phyloP scores from a whole-genome alignment of 495 filamentous ascomycete species.

The Daldinia caldariorum region DNA sequence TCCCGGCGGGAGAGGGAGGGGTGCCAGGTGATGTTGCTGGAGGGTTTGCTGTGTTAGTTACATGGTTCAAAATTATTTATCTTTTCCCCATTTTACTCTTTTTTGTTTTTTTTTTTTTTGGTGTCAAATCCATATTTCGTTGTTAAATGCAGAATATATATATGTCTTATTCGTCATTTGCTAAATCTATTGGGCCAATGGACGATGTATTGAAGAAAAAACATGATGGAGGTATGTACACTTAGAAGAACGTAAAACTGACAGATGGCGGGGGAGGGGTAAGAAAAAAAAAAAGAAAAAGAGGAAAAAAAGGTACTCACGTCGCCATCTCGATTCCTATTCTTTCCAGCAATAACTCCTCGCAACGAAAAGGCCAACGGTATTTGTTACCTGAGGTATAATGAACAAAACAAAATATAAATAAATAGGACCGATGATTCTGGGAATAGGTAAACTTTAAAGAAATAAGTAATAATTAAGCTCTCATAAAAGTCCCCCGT shows the following conservation, averaged over 20 bases:
- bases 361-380: neutral
- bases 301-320: constrained; percentile 19
- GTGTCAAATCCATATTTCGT: no score
- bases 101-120: neutral
- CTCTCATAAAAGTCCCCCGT: constrained; percentile 15
- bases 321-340: constrained; percentile 28
- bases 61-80: neutral
- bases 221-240: no score
- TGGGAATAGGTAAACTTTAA: neutral
- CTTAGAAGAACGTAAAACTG: neutral
- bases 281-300: constrained; percentile 22
- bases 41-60: constrained; percentile 13
- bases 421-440: no score
- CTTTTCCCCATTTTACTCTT: neutral
- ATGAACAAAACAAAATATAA: neutral
- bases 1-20: constrained; percentile 84
- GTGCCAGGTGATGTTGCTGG: constrained; percentile 99
- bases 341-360: constrained; percentile 1
- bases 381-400: neutral
- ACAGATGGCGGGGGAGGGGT: constrained; percentile 40
- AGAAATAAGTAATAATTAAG: constrained; percentile 10
- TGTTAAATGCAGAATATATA: neutral
- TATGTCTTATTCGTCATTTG: neutral
- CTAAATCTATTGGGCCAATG: neutral
- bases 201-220: neutral